phyloP scores from a whole-genome alignment of 257 asterid species.

The Scutellaria barbata region DNA sequence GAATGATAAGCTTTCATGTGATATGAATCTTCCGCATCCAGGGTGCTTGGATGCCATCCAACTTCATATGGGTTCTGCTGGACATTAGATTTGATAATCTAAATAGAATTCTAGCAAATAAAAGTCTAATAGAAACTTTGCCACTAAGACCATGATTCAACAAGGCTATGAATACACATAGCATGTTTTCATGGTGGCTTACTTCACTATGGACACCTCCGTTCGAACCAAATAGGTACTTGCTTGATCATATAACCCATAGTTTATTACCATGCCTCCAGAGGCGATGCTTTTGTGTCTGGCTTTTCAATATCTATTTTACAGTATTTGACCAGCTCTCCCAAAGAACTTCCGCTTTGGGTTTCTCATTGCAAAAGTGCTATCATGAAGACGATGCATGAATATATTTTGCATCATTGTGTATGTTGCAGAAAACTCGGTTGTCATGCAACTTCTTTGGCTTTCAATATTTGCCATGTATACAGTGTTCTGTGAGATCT shows the following conservation, averaged over 20 bases:
- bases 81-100: neutral
- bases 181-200: too few species aligned
- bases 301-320: neutral
- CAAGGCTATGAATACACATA: neutral
- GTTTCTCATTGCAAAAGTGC: neutral
- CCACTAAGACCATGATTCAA: slow-evolving; percentile 6
- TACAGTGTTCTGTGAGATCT: neutral
- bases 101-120: neutral
- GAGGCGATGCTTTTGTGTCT: neutral
- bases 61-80: neutral
- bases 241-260: neutral
- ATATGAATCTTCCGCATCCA: neutral
- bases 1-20: neutral
- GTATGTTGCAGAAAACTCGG: neutral
- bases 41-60: neutral
- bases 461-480: neutral
- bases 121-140: neutral
- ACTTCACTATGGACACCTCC: neutral
- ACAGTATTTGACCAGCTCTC: neutral
- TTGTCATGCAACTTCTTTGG: neutral
- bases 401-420: neutral
- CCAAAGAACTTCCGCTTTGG: slow-evolving; percentile 5
- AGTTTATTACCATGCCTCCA: neutral
- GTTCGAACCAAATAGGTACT: neutral
- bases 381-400: neutral